Evolutionary conservation across 1,284 basidiomycete species (phyloP), one percentile per base, ranked within the genome.

Genomic region (Ceratobasidium sp.): DNA sequence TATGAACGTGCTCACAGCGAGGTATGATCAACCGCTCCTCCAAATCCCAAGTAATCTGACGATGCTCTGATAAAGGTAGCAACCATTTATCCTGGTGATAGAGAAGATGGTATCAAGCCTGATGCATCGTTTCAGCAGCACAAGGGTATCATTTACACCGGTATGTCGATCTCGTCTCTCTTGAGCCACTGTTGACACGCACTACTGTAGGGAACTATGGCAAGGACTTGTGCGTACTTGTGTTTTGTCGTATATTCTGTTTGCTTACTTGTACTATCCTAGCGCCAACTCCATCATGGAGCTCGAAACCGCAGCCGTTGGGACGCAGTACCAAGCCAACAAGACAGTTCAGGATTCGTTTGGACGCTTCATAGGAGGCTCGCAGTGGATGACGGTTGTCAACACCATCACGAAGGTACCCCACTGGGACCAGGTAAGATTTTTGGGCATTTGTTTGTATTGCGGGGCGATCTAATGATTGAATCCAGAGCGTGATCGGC

Each of bases 121-220:
- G 91, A 92, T 80, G 90, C 90, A 0, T 87, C 86, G 73, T 92
- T 92, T 80, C 86, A 87, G 4, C 89, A 91, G 82, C 91, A 92
- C 80, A 82, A 80, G 6, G 89, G 89, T 3, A 84, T 91, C 47
- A 79, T 91, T n/a, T 91, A 91, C 81, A 90, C 89, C 77, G 91
- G 89, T 73, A 26, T 31, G 66, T 35, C 3, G 23, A 10, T 28
- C 37, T n/a, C 8, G 10, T 23, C 33, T 45, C 10, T 7, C 15
- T 17, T 51, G 49, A 47, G 28, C 26, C 15, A 17, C 31, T 37
- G 20, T 60, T 76, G 31, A 75, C 15, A 39, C 20, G 13, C 17
- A 31, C 1, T 45, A 33, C 45, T 17, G 13, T 45, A 79, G 78
- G 83, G 11, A 90, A 90, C 81, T 90, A 90, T 77, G 90, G 90